Base-by-base conservation (phyloP, 495 filamentous ascomycete species). In the Daldinia vernicosa region DNA sequence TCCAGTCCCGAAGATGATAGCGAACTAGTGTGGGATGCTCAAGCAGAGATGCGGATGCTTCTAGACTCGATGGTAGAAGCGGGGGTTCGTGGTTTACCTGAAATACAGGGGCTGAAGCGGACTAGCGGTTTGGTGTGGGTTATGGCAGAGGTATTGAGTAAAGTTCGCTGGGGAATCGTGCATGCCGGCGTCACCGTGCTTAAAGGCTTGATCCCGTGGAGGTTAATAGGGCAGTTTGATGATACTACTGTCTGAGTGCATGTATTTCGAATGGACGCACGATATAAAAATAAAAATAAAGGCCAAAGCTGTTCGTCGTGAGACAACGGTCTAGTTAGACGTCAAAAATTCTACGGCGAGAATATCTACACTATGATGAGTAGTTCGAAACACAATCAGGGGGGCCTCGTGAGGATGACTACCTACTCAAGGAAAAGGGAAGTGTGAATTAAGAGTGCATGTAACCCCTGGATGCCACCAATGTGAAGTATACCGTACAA, bases 181-280 rank as follows among this genome's bases (percentile, higher is more conserved):
- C 85, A 87, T 40, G 85, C 85, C 73, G 85, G 83, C 11, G 85
- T 86, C 80, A 84, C 83, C 60, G 85, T 87, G 32, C 74, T 87
- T 2, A 74, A 72, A 33, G 81, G 77, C 1, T 67, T 82, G 63
- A 64, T 79, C n/a, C 74, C 71, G 11, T 65, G 60, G 69, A 68
- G 74, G 69, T 24, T 74, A 3, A 71, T 72, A 66, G 66, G 70
- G 9, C 55, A 66, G 33, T 66, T 69, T 54, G 72, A 73, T 9
- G 70, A 68, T 37, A 33, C 37, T 52, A 6, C 55, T 40, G n/a
- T 26, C 53, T 67, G 55, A 72, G 24, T 17, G 28, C 8, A 33
- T 37, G 17, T 6, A 1, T 3, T 32, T 30, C 26, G 12, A 53
- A 52, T n/a, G 15, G 5, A 12, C 15, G 22, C 26, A 52, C 11